Evolutionary conservation across 179 eudicot genomes (phyloP).

Genomic region (Vitellaria paradoxa): DNA sequence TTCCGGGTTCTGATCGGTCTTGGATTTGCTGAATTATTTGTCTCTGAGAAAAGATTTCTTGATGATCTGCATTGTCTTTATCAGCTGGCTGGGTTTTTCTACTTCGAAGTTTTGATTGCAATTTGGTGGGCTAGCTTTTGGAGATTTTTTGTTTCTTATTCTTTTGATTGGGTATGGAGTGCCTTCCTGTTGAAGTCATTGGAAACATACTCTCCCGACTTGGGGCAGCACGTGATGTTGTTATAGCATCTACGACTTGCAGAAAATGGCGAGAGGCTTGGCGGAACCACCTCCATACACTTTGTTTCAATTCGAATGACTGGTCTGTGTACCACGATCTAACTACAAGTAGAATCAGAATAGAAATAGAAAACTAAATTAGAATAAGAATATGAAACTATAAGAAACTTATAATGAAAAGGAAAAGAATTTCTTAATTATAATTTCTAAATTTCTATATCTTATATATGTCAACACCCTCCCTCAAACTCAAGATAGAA

Average conservation of each 20-base stretch:
- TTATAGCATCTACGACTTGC: constrained; percentile 80
- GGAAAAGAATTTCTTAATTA: too few species aligned
- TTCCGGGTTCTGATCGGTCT: neutral
- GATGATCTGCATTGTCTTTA: neutral
- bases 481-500: too few species aligned
- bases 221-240: constrained; percentile 79
- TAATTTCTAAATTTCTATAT: too few species aligned
- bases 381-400: too few species aligned
- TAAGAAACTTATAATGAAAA: too few species aligned
- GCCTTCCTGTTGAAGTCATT: constrained; percentile 86
- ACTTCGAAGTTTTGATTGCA: neutral
- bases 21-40: neutral
- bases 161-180: constrained; percentile 47
- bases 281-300: constrained; percentile 68
- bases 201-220: constrained; percentile 85
- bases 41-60: neutral
- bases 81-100: neutral
- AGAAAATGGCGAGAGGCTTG: constrained; percentile 90
- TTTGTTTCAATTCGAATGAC: constrained; percentile 69
- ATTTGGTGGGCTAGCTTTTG: neutral
- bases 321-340: constrained; percentile 68
- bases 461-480: too few species aligned
- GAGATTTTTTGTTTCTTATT: too few species aligned
- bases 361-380: too few species aligned
- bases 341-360: constrained; percentile 42